These are phyloP conservation scores for Adansonia grandidieri DNA, from an alignment of 441 rosid genomes.

Conservation along the genomic window DNA sequence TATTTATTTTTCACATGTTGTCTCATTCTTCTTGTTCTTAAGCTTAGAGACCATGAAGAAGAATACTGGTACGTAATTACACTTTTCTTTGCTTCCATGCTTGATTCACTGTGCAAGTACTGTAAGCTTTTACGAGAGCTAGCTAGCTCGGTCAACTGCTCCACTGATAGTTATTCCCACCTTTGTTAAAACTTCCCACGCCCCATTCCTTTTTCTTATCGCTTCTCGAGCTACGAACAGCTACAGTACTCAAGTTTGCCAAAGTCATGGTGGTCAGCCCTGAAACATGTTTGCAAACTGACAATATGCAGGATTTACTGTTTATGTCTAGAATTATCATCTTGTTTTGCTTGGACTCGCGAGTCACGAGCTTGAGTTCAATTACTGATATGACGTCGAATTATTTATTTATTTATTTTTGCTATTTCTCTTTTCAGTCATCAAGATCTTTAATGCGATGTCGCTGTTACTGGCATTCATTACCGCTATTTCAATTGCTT, in stretches of 20 bases:
- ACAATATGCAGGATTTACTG: not conserved
- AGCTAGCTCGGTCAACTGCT: no score
- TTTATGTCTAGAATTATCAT: no score
- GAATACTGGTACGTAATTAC: not conserved
- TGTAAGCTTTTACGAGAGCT: not conserved
- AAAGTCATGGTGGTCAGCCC: not conserved
- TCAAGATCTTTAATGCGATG: slow-evolving; percentile 1
- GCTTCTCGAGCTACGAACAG: no score
- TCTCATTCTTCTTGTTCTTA: not conserved
- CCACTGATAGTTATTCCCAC: no score
- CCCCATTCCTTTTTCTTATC: no score
- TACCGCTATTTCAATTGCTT: slow-evolving; percentile 33
- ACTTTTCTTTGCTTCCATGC: not conserved
- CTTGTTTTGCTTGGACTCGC: no score
- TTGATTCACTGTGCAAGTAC: not conserved
- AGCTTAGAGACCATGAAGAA: slow-evolving; percentile 13
- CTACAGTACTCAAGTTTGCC: no score
- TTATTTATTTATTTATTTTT: not conserved
- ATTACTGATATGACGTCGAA: not conserved
- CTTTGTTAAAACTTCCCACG: no score
- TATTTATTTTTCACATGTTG: not conserved
- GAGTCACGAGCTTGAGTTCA: not conserved
- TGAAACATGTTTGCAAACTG: not conserved
- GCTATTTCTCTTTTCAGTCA: not conserved
- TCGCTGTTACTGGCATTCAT: not conserved